Conservation (phyloP, 169 alveolate genomes). For the Cryptosporidium xiaoi region DNA sequence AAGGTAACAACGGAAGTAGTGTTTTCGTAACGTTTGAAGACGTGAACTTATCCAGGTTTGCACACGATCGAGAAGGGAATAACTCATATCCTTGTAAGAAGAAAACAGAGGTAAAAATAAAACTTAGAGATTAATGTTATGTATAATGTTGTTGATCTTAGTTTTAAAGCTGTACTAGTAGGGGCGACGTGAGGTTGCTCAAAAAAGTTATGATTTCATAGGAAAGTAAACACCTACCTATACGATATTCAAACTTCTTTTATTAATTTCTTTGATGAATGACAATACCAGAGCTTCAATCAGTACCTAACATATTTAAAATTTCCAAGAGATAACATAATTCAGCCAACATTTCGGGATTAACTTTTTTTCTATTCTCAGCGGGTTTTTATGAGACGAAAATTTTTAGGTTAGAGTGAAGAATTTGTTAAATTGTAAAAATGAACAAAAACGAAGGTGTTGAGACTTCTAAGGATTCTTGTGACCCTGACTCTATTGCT, state of each 20-base stretch:
- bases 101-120: not conserved
- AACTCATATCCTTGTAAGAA: not conserved
- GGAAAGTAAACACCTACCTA: no score
- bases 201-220: no score
- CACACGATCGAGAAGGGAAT: not conserved
- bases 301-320: no score
- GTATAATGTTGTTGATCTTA: not conserved
- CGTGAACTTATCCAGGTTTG: not conserved
- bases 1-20: not conserved
- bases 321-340: no score
- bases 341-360: not conserved
- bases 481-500: conserved; percentile 9
- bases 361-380: not conserved
- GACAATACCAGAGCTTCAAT: no score
- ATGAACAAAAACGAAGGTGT: not conserved
- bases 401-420: not conserved
- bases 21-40: not conserved
- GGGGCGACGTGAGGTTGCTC: no score
- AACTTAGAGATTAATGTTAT: not conserved
- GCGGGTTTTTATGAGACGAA: conserved; percentile 21
- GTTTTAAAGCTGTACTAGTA: no score
- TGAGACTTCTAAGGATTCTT: conserved; percentile 1
- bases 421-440: not conserved
- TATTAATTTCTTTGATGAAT: no score
- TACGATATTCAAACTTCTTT: no score